Conservation (phyloP, 306 rosid species). For the Quercus dentata region DNA sequence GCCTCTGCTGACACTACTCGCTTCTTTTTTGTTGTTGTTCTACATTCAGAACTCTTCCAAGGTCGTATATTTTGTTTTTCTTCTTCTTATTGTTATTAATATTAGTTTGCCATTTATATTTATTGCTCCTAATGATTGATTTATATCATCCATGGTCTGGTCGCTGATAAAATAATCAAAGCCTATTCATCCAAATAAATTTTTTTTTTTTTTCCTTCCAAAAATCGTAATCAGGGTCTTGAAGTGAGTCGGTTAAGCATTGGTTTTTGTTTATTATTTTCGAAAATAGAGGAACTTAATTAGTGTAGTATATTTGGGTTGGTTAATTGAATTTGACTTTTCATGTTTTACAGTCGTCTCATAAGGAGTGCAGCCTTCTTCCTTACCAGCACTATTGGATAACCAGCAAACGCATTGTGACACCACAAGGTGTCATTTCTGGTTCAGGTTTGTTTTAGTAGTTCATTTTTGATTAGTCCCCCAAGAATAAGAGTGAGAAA, state of each 20-base stretch:
- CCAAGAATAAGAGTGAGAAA: not conserved
- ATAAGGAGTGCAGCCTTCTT: constrained; percentile 60
- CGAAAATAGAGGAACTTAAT: not conserved
- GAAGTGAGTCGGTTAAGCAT: no score
- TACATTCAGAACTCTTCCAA: constrained; percentile 25
- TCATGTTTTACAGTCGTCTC: constrained; percentile 20
- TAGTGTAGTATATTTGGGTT: not conserved
- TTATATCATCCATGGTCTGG: no score
- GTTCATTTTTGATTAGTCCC: not conserved
- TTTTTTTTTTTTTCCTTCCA: no score
- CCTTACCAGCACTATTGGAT: constrained; percentile 72
- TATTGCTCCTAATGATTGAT: no score
- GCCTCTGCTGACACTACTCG: constrained; percentile 46
- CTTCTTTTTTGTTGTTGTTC: constrained; percentile 45
- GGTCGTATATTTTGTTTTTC: constrained; percentile 3
- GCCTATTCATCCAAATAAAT: not conserved
- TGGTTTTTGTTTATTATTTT: not conserved
- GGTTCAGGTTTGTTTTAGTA: constrained; percentile 60
- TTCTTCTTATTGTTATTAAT: not conserved
- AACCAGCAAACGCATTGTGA: constrained; percentile 81
- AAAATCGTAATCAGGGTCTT: no score
- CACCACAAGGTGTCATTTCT: constrained; percentile 75
- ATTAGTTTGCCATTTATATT: not conserved
- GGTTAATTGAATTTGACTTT: not conserved
- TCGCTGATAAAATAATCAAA: not conserved